Evolutionary conservation across 1,284 basidiomycete species (phyloP).

Genomic region (Phlebopus sp.): DNA sequence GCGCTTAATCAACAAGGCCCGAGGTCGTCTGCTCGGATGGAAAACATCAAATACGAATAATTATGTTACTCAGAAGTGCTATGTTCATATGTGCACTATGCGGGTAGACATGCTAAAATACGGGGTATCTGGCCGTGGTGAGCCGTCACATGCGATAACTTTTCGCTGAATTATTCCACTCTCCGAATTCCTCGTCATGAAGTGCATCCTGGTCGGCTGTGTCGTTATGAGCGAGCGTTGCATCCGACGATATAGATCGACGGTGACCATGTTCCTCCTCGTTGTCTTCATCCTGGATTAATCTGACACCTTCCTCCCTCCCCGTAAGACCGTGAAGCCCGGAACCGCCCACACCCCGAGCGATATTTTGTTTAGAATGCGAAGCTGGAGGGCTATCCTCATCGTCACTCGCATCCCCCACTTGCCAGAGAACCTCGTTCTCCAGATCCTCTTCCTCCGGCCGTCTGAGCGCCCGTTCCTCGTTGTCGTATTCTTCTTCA

Average conservation of each 20-base stretch:
- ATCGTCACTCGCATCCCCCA: constrained; percentile 65
- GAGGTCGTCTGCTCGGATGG: too few species aligned
- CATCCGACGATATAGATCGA: constrained; percentile 38
- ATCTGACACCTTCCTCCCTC: constrained; percentile 19
- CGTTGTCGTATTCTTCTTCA: constrained; percentile 26
- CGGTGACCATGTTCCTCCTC: constrained; percentile 28
- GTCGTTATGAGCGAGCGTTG: constrained; percentile 34
- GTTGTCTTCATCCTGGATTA: constrained; percentile 25
- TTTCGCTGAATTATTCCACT: constrained; percentile 25
- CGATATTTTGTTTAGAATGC: constrained; percentile 9
- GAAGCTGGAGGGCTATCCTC: constrained; percentile 36
- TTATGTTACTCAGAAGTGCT: not conserved
- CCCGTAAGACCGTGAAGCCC: not conserved
- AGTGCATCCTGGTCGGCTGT: constrained; percentile 14
- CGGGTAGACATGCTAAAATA: not conserved
- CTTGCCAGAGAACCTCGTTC: constrained; percentile 55
- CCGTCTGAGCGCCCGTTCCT: constrained; percentile 36
- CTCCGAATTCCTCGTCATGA: constrained; percentile 36
- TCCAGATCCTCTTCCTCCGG: constrained; percentile 39
- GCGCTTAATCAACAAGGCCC: too few species aligned
- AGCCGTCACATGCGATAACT: constrained; percentile 7
- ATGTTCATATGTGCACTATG: not conserved
- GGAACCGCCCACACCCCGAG: constrained; percentile 12
- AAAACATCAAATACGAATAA: constrained; percentile 2
- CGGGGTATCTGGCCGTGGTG: not conserved